phyloP scores from a whole-genome alignment of 2,329 filamentous ascomycete species.

The Cordyceps cicadae region DNA sequence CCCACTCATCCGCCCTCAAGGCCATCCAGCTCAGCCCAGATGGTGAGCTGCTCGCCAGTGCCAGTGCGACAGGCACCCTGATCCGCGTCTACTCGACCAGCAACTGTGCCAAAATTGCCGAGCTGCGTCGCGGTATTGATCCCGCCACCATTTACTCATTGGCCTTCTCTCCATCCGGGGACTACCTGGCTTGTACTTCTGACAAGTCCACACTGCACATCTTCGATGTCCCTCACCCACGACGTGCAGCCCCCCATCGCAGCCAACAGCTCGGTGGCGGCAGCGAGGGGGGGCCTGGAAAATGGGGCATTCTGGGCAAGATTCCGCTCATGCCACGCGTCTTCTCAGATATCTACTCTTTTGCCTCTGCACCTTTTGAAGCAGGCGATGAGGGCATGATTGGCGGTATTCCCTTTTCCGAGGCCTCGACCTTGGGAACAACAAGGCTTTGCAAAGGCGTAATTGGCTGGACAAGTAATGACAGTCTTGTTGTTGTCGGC shows the following conservation, averaged over 20 bases:
- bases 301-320: conserved; percentile 79
- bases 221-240: conserved; percentile 68
- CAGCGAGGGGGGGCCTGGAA: conserved; percentile 48
- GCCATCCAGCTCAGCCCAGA: conserved; percentile 74
- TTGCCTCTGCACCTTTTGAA: conserved; percentile 72
- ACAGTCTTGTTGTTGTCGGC: conserved; percentile 66
- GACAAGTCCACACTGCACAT: conserved; percentile 95
- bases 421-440: conserved; percentile 39
- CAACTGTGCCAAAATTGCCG: conserved; percentile 72
- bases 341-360: conserved; percentile 86
- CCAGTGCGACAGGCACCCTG: conserved; percentile 84
- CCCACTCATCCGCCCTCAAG: conserved; percentile 70
- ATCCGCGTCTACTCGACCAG: conserved; percentile 76
- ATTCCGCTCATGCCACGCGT: conserved; percentile 77
- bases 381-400: conserved; percentile 63
- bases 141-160: conserved; percentile 80
- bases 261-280: conserved; percentile 23
- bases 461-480: conserved; percentile 74
- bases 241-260: conserved; percentile 28
- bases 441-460: conserved; percentile 67
- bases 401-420: conserved; percentile 35
- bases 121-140: conserved; percentile 83
- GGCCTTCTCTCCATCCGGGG: conserved; percentile 74
- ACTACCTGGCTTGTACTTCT: conserved; percentile 80
- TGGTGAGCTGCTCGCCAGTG: conserved; percentile 75